phyloP scores from a whole-genome alignment of 495 filamentous ascomycete genomes.

The Penicillium cosmopolitanum region DNA sequence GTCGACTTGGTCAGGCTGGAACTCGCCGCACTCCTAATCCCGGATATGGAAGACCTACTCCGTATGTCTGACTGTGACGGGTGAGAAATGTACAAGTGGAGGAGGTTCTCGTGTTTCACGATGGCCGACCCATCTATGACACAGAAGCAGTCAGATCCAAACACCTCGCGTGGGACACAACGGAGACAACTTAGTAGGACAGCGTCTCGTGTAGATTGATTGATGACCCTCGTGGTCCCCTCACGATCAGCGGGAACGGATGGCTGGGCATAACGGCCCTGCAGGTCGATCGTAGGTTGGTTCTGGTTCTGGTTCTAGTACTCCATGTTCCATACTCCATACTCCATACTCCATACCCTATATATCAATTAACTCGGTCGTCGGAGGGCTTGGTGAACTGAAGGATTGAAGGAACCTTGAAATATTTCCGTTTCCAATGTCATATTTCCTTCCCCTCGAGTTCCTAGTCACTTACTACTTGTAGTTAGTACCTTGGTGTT shows the following conservation, averaged over 20 bases:
- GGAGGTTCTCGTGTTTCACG: neutral
- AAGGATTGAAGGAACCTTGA: too few species aligned
- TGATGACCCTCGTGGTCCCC: neutral
- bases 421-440: too few species aligned
- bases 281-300: neutral
- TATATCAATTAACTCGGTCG: too few species aligned
- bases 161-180: neutral
- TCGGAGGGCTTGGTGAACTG: too few species aligned
- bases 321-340: too few species aligned
- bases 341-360: too few species aligned
- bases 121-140: neutral
- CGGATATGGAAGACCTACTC: too few species aligned
- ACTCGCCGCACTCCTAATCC: too few species aligned
- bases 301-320: too few species aligned
- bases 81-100: neutral
- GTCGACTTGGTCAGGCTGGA: too few species aligned
- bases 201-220: neutral
- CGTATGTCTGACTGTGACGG: too few species aligned
- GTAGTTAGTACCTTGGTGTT: neutral
- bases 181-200: neutral
- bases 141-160: neutral
- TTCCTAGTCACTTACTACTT: neutral
- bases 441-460: neutral
- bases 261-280: neutral
- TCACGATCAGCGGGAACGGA: neutral